Percentiles rank a stretch among this genome's conserved stretches.
phyloP scores from a whole-genome alignment of 1,284 basidiomycete genomes.

The Gymnopus androsaceus region DNA sequence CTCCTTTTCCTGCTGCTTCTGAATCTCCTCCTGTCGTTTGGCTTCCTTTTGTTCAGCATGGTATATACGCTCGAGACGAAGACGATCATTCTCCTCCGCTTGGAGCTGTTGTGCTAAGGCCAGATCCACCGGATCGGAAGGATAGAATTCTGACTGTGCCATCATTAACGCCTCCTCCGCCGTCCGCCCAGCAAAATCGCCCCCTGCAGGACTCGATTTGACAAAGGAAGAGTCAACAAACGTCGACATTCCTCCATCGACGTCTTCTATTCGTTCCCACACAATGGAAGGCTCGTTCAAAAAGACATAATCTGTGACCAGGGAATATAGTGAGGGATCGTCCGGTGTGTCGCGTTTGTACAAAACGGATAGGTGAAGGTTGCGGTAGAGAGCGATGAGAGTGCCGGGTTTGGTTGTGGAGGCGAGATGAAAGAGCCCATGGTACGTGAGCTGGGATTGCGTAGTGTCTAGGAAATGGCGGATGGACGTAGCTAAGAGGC shows the following conservation, averaged over 20 bases:
- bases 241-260: conserved; percentile 74
- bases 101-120: conserved; percentile 72
- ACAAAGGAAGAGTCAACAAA: conserved; percentile 77
- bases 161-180: conserved; percentile 58
- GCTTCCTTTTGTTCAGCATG: conserved; percentile 37
- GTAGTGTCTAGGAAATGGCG: conserved; percentile 73
- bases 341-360: conserved; percentile 52
- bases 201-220: conserved; percentile 67
- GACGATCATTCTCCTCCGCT: conserved; percentile 67
- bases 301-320: conserved; percentile 84
- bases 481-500: conserved; percentile 68
- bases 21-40: conserved; percentile 29
- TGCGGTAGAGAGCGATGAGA: conserved; percentile 83
- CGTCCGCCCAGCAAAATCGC: conserved; percentile 77
- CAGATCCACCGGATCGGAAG: conserved; percentile 53
- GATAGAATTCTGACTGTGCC: conserved; percentile 36
- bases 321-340: conserved; percentile 66
- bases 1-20: conserved; percentile 30
- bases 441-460: conserved; percentile 84
- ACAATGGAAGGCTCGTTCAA: conserved; percentile 75
- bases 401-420: conserved; percentile 54
- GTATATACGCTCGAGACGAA: conserved; percentile 41
- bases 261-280: conserved; percentile 88
- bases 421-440: conserved; percentile 73
- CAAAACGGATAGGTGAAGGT: conserved; percentile 85